phyloP scores from a whole-genome alignment of 352 stramenopile genomes.

The Stramenopiles sp. region DNA sequence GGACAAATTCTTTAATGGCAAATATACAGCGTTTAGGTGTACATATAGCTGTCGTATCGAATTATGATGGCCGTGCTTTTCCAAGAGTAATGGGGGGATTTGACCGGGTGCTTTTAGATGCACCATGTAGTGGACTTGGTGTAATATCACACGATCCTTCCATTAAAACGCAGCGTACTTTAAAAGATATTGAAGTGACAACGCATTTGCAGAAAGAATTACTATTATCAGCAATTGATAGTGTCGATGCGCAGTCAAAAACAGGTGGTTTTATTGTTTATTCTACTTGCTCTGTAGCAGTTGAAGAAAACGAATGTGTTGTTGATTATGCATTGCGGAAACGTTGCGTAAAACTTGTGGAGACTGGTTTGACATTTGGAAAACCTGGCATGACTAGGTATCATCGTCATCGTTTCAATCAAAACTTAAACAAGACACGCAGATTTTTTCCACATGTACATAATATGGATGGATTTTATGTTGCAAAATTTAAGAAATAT shows the following conservation, averaged over 20 bases:
- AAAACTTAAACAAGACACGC: constrained; percentile 72
- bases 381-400: constrained; percentile 45
- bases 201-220: constrained; percentile 97
- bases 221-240: constrained; percentile 92
- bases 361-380: constrained; percentile 89
- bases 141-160: constrained; percentile 93
- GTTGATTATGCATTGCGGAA: constrained; percentile 96
- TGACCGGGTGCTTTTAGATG: constrained; percentile 93
- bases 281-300: constrained; percentile 86
- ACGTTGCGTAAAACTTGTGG: constrained; percentile 91
- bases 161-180: constrained; percentile 93
- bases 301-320: constrained; percentile 71
- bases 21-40: constrained; percentile 96
- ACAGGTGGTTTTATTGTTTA: constrained; percentile 94
- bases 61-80: constrained; percentile 85
- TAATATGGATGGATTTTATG: constrained; percentile 99
- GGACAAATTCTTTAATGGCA: constrained; percentile 84
- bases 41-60: constrained; percentile 87
- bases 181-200: constrained; percentile 56
- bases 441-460: constrained; percentile 98
- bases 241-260: constrained; percentile 81
- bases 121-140: constrained; percentile 88
- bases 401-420: constrained; percentile 92
- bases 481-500: constrained; percentile 98
- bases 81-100: constrained; percentile 82